Conservation (phyloP, 441 rosid species). For the Pelargonium exstipulatum region DNA sequence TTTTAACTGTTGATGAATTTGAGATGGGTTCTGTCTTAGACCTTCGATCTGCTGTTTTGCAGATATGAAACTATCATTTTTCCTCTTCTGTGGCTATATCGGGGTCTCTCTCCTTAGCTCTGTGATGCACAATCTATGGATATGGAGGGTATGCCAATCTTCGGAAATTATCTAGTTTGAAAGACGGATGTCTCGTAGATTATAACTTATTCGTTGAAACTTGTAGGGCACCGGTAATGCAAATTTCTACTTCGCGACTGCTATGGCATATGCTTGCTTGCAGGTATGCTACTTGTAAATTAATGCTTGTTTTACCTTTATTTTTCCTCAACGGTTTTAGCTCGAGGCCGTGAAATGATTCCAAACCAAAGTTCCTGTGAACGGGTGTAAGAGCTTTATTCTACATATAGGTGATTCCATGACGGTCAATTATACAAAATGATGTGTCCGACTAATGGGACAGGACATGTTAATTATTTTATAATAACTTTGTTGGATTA, state of each 20-base stretch:
- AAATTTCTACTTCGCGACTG: slow-evolving; percentile 90
- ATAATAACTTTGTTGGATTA: not conserved
- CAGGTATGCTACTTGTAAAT: slow-evolving; percentile 45
- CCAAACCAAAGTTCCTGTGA: not conserved
- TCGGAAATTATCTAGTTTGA: slow-evolving; percentile 11
- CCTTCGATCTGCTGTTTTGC: slow-evolving; percentile 25
- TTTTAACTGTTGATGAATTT: slow-evolving; percentile 17
- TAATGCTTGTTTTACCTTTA: not conserved
- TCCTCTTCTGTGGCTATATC: slow-evolving; percentile 84
- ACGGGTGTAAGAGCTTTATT: not conserved
- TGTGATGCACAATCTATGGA: slow-evolving; percentile 97
- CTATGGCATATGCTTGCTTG: slow-evolving; percentile 80
- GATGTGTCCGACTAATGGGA: not conserved
- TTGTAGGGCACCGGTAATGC: slow-evolving; percentile 94
- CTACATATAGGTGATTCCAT: slow-evolving; percentile 4
- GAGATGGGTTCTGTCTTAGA: slow-evolving; percentile 20
- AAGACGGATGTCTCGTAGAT: slow-evolving; percentile 7
- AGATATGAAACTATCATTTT: slow-evolving; percentile 85
- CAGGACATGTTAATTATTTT: not conserved
- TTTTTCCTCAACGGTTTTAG: not conserved
- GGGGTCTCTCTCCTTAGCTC: slow-evolving; percentile 91
- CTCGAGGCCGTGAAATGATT: slow-evolving; percentile 7
- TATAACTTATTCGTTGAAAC: slow-evolving; percentile 19
- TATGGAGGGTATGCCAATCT: slow-evolving; percentile 74
- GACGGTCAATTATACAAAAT: not conserved